Percentiles rank a stretch among this genome's conserved stretches.
Evolutionary conservation across 2,329 filamentous ascomycete species (phyloP).

Genomic region (Sporothrix euskadiensis): DNA sequence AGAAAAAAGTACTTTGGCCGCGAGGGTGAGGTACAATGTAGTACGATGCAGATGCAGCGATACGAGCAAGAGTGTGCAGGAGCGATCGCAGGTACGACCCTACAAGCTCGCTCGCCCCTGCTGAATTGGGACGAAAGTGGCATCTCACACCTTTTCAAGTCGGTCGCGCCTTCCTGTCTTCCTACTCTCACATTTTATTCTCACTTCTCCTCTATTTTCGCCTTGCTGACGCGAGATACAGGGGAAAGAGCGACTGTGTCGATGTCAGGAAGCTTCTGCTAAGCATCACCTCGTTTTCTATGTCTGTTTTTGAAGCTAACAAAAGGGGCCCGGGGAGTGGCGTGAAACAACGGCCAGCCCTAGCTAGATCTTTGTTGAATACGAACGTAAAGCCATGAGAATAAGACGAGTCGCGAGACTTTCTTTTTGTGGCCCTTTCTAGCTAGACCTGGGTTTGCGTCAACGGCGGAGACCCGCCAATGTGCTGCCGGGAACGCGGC

Average conservation of each 20-base stretch:
- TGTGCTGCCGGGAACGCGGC: slow-evolving; percentile 7
- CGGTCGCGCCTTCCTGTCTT: background rate
- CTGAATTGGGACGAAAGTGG: slow-evolving; percentile 5
- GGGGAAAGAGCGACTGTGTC: background rate
- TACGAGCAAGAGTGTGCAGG: background rate
- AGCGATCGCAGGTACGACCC: slow-evolving; percentile 6
- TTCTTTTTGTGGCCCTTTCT: background rate
- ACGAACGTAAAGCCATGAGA: background rate
- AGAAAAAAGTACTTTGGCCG: background rate
- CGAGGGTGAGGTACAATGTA: background rate
- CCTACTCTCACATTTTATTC: background rate
- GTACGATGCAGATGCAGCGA: slow-evolving; percentile 3
- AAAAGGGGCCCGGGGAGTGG: background rate
- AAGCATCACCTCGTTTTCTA: background rate
- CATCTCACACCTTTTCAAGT: background rate
- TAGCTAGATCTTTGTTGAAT: background rate
- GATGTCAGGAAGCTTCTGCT: background rate
- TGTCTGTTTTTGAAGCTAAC: background rate
- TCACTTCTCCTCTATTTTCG: background rate
- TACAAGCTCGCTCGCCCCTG: background rate
- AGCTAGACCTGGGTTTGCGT: background rate
- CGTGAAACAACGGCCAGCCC: background rate
- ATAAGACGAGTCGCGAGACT: background rate
- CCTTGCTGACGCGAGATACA: background rate
- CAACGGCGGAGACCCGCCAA: background rate